Evolutionary conservation across 176 grass and related monocot species (phyloP), one percentile per base, ranked within the genome.

Genomic region (Areca catechu): DNA sequence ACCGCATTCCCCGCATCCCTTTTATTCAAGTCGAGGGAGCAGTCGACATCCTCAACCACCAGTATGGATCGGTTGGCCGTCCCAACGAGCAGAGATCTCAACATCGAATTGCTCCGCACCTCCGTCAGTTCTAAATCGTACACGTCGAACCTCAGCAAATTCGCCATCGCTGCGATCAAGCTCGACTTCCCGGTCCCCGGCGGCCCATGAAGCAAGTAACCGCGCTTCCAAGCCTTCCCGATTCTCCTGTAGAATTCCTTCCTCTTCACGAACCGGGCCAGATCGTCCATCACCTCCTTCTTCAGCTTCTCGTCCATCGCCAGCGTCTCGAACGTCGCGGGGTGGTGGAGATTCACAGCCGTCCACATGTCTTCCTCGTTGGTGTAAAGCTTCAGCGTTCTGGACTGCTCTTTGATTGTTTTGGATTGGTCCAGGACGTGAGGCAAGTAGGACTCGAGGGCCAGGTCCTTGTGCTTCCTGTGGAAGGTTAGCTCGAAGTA

Each of bases 181-280:
- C 83, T 96, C 25, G 91, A 96, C 49, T 96, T 96, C 56, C 91
- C 91, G 0, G 91, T 96, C 48, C 91, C 91, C 15, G 91, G 91
- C 1, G 91, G 91, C 7, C 91, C 91, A 4, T 86, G 69, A 9
- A 96, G 58, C 68, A 96, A 71, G 63, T 96, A 96, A 43, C 91
- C 91, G 17, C 86, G 67, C 51, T 96, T 96, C 91, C 91, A 96
- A 12, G 91, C 91, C 62, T 89, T 89, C 15, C 86, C 91, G 0
- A 83, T 96, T 58, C 48, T 77, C 68, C 74, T 83, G 58, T 96
- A 96, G 73, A 90, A 96, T 23, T 86, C 83, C 65, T 96, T 96
- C 47, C 91, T 86, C 74, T 74, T 70, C 4, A 83, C 51, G 56
- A 96, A 96, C 55, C 77, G 66, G 28, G 68, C 19, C 15, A 96